Conservation (phyloP, 805 yeast genomes). For the Naumovozyma castellii region DNA sequence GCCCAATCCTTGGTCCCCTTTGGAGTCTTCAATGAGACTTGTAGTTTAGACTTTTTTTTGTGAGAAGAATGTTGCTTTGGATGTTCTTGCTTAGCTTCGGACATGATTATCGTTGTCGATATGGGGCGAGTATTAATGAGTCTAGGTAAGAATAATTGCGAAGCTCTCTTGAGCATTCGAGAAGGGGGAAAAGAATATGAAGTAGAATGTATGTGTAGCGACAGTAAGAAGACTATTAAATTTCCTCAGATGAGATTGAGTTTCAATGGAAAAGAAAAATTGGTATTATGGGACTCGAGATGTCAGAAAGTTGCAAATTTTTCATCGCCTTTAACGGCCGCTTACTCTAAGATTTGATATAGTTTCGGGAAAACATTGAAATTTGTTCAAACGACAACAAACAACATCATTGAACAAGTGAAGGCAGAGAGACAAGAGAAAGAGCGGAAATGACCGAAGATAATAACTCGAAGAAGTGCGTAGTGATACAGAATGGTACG, state of each 20-base stretch:
- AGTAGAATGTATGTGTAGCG: constrained; percentile 1
- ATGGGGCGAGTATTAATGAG: too few relatives aligned
- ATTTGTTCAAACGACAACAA: neutral
- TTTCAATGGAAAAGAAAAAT: neutral
- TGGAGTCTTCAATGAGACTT: constrained; percentile 83
- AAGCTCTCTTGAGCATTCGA: constrained; percentile 3
- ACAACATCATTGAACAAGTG: neutral
- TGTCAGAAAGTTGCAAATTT: too few relatives aligned
- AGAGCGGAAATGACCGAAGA: neutral
- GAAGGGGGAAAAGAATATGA: constrained; percentile 1
- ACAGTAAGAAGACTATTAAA: neutral
- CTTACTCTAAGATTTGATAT: too few relatives aligned
- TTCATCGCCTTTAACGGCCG: too few relatives aligned
- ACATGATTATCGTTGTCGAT: constrained; percentile 6
- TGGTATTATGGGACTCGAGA: neutral
- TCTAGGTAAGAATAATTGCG: neutral
- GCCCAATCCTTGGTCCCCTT: constrained; percentile 99
- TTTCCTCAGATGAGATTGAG: neutral
- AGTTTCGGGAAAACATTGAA: neutral
- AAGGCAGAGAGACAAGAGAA: neutral
- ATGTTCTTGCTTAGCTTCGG: constrained; percentile 9
- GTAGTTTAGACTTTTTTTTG: constrained; percentile 39
- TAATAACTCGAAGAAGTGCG: constrained; percentile 35
- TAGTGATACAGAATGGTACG: constrained; percentile 64
- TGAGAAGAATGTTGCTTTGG: constrained; percentile 10